A percentile compares a stretch with the other conserved stretches of the same genome.
These are phyloP conservation scores for Ceratobasidium sp. DNA, from an alignment of 1,284 basidiomycete species.

Conservation along the genomic window DNA sequence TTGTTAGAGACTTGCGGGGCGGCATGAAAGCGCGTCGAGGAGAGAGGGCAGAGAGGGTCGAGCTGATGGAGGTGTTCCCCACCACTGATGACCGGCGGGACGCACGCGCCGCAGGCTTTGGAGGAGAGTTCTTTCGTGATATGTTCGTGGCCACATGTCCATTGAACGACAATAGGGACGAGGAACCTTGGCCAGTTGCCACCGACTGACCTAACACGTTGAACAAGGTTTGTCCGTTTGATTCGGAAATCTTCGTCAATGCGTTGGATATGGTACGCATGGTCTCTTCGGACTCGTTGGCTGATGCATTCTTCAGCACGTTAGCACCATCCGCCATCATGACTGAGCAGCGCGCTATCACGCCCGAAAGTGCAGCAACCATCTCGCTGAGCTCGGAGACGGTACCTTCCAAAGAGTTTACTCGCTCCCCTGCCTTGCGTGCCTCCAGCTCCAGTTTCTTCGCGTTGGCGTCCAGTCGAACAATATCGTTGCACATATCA, in stretches of 20 bases:
- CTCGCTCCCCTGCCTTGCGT: slow-evolving; percentile 70
- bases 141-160: slow-evolving; percentile 39
- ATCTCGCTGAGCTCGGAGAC: slow-evolving; percentile 70
- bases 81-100: slow-evolving; percentile 49
- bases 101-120: slow-evolving; percentile 19
- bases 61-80: slow-evolving; percentile 42
- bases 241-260: slow-evolving; percentile 63
- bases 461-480: slow-evolving; percentile 72
- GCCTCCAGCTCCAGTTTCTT: slow-evolving; percentile 75
- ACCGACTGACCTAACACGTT: slow-evolving; percentile 68
- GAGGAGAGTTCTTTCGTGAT: slow-evolving; percentile 24
- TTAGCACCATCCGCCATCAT: slow-evolving; percentile 70
- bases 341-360: slow-evolving; percentile 79
- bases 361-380: slow-evolving; percentile 72
- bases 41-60: slow-evolving; percentile 47
- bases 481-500: slow-evolving; percentile 68
- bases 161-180: slow-evolving; percentile 53
- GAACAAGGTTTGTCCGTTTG: slow-evolving; percentile 70
- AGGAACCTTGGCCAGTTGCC: slow-evolving; percentile 58
- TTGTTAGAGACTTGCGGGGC: slow-evolving; percentile 64
- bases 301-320: slow-evolving; percentile 56
- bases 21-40: slow-evolving; percentile 55
- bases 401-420: slow-evolving; percentile 68
- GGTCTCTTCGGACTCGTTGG: slow-evolving; percentile 49
- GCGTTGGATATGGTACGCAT: slow-evolving; percentile 58